Base-by-base conservation (phyloP, 176 grass and related monocot species). In the Eragrostis curvula region DNA sequence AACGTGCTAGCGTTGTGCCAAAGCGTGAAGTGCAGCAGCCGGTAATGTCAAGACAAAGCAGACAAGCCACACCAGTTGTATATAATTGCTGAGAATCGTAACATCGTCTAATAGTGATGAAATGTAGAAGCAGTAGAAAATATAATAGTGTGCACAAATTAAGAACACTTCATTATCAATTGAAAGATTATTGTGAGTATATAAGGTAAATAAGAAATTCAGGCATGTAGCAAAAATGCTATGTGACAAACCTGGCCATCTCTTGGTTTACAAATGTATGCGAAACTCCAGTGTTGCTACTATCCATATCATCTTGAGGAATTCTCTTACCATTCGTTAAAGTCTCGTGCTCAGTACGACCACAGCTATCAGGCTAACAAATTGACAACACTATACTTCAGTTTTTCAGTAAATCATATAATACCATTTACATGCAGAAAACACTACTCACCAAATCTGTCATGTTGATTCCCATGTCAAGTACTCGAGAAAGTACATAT, bases 401-500 rank as follows among this genome's bases (percentile, higher is more conserved):
- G 29, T 8, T 45, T 41, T 71, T 36, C 17, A 68, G 80, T 39
- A 79, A 82, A 78, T 46, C 40, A 45, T 49, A 65, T 41, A 71
- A 72, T 76, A 53, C 14, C 13, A 20, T 41, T 48, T 41, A 74
- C 27, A 27, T 49, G 40, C 66, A 73, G 32, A 89, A 14, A 83
- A 79, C 47, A 68, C 9, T 50, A 79, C 79, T 90, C 58, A 94
- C 88, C 60, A 6, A 48, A 84, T 76, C 65, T 59, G 78, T 62
- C 51, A 87, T 79, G 45, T 43, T 73, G 75, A 78, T 75, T 67
- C 41, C 80, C 18, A 59, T 28, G 16, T 89, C 77, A 82, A 88
- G 77, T 69, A 91, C 84, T 82, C 77, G 71, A 87, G 71, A 84
- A 86, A 94, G 86, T 86, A 77, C 58, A 81, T 45, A 28, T 58